Evolutionary conservation across 805 yeast species (phyloP).

Genomic region (Candida yuanshanica): DNA sequence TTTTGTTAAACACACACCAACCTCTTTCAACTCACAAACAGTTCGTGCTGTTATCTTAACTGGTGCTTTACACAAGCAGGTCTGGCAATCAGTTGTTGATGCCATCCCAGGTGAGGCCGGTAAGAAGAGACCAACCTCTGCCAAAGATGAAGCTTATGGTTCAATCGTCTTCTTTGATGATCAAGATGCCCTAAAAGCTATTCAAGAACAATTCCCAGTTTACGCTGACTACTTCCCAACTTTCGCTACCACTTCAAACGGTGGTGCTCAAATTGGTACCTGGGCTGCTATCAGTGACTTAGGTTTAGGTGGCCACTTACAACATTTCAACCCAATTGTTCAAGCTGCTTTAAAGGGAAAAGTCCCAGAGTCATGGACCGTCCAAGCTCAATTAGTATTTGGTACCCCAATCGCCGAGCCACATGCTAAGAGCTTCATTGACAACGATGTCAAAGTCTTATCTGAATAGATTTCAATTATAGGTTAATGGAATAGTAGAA

Average conservation of each 20-base stretch:
- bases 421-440: constrained; percentile 35
- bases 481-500: background rate
- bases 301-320: constrained; percentile 46
- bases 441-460: constrained; percentile 36
- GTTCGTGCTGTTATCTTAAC: constrained; percentile 42
- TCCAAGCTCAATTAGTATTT: constrained; percentile 45
- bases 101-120: constrained; percentile 32
- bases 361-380: constrained; percentile 38
- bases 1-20: constrained; percentile 43
- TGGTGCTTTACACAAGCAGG: constrained; percentile 38
- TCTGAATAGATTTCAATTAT: constrained; percentile 4
- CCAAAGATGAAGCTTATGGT: constrained; percentile 42
- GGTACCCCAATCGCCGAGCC: constrained; percentile 37
- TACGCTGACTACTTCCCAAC: constrained; percentile 41
- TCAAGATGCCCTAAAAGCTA: constrained; percentile 29
- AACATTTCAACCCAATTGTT: constrained; percentile 45
- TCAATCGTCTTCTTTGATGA: constrained; percentile 46
- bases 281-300: constrained; percentile 43
- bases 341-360: constrained; percentile 34
- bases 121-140: constrained; percentile 37
- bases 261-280: constrained; percentile 44
- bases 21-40: constrained; percentile 46
- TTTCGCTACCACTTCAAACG: constrained; percentile 42
- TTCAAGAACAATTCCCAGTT: constrained; percentile 38
- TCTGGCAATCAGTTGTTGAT: constrained; percentile 39